Percentiles rank a stretch among this genome's conserved stretches.
These are phyloP conservation scores for Saccharomycopsis capsularis DNA, from an alignment of 805 yeast species.

Conservation along the genomic window DNA sequence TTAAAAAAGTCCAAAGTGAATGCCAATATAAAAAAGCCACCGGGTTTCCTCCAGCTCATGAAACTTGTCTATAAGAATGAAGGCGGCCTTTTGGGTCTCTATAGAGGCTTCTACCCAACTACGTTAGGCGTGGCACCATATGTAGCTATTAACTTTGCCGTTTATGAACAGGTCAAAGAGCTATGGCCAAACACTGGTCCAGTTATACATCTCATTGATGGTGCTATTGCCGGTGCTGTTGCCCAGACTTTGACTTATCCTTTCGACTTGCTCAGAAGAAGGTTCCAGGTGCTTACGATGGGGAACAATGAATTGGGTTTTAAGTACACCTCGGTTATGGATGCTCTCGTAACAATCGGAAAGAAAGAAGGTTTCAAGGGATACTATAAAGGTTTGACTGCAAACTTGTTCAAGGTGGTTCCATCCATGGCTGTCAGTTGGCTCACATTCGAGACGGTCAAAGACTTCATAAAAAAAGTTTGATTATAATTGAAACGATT, in stretches of 20 bases:
- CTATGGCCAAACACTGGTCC: constrained; percentile 33
- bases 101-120: constrained; percentile 86
- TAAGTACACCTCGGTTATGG: constrained; percentile 65
- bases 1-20: constrained; percentile 38
- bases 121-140: constrained; percentile 93
- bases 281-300: constrained; percentile 89
- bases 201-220: constrained; percentile 43
- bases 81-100: constrained; percentile 75
- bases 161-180: constrained; percentile 77
- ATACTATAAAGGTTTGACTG: constrained; percentile 66
- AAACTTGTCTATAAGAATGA: constrained; percentile 58
- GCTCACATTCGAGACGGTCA: constrained; percentile 73
- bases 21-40: constrained; percentile 39
- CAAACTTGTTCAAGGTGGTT: constrained; percentile 81
- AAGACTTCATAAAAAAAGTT: constrained; percentile 32
- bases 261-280: constrained; percentile 75
- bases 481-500: no score
- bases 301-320: constrained; percentile 70
- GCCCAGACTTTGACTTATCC: constrained; percentile 92
- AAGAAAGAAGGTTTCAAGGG: constrained; percentile 67
- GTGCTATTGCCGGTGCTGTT: constrained; percentile 81
- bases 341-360: constrained; percentile 67
- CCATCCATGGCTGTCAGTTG: constrained; percentile 97
- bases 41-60: constrained; percentile 61
- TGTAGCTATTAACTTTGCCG: constrained; percentile 86